Base-by-base conservation (phyloP, 495 filamentous ascomycete species). In the Trichoderma asperelloides region DNA sequence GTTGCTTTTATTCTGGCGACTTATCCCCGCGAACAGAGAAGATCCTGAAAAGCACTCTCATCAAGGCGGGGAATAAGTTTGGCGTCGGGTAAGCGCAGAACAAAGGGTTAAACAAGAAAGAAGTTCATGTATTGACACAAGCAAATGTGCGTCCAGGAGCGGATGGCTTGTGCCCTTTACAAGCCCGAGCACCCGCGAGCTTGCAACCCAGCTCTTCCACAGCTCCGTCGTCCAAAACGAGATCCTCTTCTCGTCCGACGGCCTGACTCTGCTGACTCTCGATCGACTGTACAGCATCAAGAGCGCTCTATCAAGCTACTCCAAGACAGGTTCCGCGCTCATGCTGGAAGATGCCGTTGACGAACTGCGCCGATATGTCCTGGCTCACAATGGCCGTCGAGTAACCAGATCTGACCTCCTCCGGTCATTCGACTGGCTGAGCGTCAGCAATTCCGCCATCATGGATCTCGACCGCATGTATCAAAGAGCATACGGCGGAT, bases 261-360 rank as follows among this genome's bases (percentile, higher is more conserved):
- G 86, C 43, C 77, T 92, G 39, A 89, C 85, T 0, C 74, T 91
- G 39, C 75, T 91, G 0, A 86, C 84, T 18, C 82, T 91, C 55
- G 89, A 92, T 74, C 84, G 87, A 66, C 79, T 91, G 70, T 91
- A 90, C 76, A 90, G 85, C 55, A 88, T 92, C 78, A 89, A 90
- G 71, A 81, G 83, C 40, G 80, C 85, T 5, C 79, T 91, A 3
- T 84, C 85, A 66, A 80, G 84, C 21, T 84, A 89, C 65, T 74
- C 78, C 39, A 82, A 77, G 62, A 76, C 82, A 43, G 74, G 74
- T 11, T 85, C 85, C 23, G 81, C 79, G 63, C 78, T 81, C 7
- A 78, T 81, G 16, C 79, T 90, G n/a, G 81, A 84, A 66, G 79
- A 84, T 57, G 78, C 79, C 1, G 80, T 83, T 33, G 83, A 86